A percentile compares a stretch with the other conserved stretches of the same genome.
Conservation (phyloP, 1,139 yeast species). For the Pichia norvegensis region DNA sequence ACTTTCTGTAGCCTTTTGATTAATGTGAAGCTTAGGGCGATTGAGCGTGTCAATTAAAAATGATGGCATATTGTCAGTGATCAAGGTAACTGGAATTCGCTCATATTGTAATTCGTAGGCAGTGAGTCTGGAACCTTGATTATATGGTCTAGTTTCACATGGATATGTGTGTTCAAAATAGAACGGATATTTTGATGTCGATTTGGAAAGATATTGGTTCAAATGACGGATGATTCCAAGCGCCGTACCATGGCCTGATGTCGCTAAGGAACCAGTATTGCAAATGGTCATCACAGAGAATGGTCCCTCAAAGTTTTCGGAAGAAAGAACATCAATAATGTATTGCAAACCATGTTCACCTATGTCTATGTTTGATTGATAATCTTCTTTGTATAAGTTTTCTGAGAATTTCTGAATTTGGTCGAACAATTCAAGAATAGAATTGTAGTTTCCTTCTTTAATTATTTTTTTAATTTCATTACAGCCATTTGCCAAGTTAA, state of each 20-base stretch:
- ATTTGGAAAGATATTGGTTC: constrained; percentile 28
- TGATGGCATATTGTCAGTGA: constrained; percentile 90
- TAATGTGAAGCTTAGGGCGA: constrained; percentile 17
- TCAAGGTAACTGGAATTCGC: constrained; percentile 74
- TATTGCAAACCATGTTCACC: constrained; percentile 79
- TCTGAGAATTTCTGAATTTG: constrained; percentile 46
- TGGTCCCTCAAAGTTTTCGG: constrained; percentile 50
- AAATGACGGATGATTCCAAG: constrained; percentile 81
- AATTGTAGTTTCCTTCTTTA: constrained; percentile 4
- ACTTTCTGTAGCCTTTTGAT: constrained; percentile 9
- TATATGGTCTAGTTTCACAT: constrained; percentile 91
- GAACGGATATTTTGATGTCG: constrained; percentile 27
- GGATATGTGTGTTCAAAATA: constrained; percentile 64
- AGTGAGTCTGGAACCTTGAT: constrained; percentile 91
- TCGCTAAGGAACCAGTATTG: constrained; percentile 85
- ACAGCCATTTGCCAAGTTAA: constrained; percentile 76
- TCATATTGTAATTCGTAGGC: constrained; percentile 86
- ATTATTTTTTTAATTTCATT: constrained; percentile 45
- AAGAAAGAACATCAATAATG: constrained; percentile 40
- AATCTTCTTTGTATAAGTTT: constrained; percentile 63
- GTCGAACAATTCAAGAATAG: constrained; percentile 27
- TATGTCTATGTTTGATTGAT: constrained; percentile 63
- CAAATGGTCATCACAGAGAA: constrained; percentile 82
- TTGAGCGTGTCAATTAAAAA: constrained; percentile 44
- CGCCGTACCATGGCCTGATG: constrained; percentile 97